phyloP scores from a whole-genome alignment of 2,329 filamentous ascomycete species.

The Ascochyta rabiei region DNA sequence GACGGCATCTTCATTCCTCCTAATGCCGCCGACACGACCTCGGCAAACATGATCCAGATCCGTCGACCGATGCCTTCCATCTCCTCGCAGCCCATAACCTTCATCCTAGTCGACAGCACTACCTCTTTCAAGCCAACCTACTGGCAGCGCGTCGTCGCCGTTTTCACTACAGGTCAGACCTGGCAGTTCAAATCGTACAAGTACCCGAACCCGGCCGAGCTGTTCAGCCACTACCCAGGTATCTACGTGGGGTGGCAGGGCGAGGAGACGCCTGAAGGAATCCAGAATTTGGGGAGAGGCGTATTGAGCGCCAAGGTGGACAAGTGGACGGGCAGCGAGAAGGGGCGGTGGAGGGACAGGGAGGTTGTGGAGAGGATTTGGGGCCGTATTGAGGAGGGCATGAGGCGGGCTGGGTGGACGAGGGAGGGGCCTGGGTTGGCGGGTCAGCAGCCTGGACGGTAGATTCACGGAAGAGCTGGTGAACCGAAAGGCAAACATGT shows the following conservation, averaged over 20 bases:
- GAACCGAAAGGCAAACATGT: neutral
- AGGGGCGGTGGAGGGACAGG: slow-evolving; percentile 78
- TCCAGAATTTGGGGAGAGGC: slow-evolving; percentile 84
- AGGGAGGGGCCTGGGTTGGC: slow-evolving; percentile 66
- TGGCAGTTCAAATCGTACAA: slow-evolving; percentile 99
- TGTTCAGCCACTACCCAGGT: slow-evolving; percentile 87
- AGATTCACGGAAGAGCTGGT: neutral
- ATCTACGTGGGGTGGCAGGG: slow-evolving; percentile 91
- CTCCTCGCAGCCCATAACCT: slow-evolving; percentile 76
- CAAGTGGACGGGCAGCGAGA: slow-evolving; percentile 67
- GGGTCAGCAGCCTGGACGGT: slow-evolving; percentile 26
- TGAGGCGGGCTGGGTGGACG: slow-evolving; percentile 84
- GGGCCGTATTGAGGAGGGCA: slow-evolving; percentile 84
- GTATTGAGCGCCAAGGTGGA: slow-evolving; percentile 83
- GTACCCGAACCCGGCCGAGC: slow-evolving; percentile 84
- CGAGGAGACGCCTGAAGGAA: slow-evolving; percentile 76
- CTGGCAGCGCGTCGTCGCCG: slow-evolving; percentile 92
- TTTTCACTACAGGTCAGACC: slow-evolving; percentile 95
- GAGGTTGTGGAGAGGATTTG: slow-evolving; percentile 94
- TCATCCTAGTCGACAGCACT: slow-evolving; percentile 92
- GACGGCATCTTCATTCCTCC: slow-evolving; percentile 80
- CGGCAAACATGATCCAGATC: slow-evolving; percentile 81
- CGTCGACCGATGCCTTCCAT: slow-evolving; percentile 75
- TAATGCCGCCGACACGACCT: slow-evolving; percentile 66
- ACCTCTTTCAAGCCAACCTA: slow-evolving; percentile 98